Evolutionary conservation across 2,329 filamentous ascomycete species (phyloP), one percentile per base, ranked within the genome.

Genomic region (Coniochaeta sp.): DNA sequence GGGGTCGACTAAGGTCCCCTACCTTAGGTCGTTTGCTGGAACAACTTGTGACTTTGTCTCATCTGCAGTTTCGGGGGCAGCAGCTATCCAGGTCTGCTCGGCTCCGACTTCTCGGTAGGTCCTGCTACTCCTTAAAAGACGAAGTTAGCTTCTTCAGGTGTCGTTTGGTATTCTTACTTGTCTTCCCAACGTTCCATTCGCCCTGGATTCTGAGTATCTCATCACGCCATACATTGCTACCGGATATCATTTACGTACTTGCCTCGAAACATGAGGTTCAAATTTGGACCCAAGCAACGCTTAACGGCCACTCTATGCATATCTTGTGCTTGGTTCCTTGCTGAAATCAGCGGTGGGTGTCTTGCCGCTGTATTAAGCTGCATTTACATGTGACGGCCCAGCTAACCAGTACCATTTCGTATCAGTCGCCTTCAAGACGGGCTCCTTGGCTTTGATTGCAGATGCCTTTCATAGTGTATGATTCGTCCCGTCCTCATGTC

Each of bases 391-490:
- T 22, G n/a, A n/a, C n/a, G n/a, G n/a, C n/a, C n/a, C 44, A 59
- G 56, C 58, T 62, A 42, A 63, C 34, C 10, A n/a, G 36, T 59
- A 47, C 61, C 52, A 38, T 12, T 24, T 30, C 52, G 44, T 34
- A 8, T 52, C 62, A 84, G 83, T 88, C 61, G 87, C 87, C 2
- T 88, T 90, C 66, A 85, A 85, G 62, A 91, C 89, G 1, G 79
- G 79, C 58, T 91, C 89, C 0, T 77, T 93, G 12, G 88, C 88
- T 0, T 77, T 93, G 2, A 77, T 92, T 28, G 89, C 89, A 30
- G 89, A 93, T 77, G 88, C 90, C 1, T 91, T 92, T 66, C 89
- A 92, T 70, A 90, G 91, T 69, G 87, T 89, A 74, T 62, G 81
- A 68, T 42, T 40, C 34, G n/a, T 40, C 24, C n/a, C 22, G 17